A percentile compares a stretch with the other conserved stretches of the same genome.
phyloP scores from a whole-genome alignment of 805 yeast species.

The Saccharomyces eubayanus region DNA sequence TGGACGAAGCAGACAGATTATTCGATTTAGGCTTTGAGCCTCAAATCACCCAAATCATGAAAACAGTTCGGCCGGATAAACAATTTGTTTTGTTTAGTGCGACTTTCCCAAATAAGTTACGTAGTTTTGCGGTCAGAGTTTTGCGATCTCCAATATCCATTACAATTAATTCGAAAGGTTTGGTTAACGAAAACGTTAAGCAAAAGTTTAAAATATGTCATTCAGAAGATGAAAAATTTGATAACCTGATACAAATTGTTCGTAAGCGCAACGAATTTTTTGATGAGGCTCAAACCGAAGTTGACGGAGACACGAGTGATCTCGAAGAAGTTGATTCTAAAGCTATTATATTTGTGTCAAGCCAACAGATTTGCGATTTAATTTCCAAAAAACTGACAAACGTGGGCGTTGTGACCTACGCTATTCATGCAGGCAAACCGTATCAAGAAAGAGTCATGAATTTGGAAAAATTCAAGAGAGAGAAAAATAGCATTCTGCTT shows the following conservation, averaged over 20 bases:
- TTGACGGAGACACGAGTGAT: constrained; percentile 18
- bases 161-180: constrained; percentile 68
- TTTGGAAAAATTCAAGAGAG: constrained; percentile 57
- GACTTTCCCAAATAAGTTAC: constrained; percentile 80
- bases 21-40: constrained; percentile 97
- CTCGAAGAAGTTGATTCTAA: constrained; percentile 35
- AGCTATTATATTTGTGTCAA: constrained; percentile 74
- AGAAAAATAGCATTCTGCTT: constrained; percentile 54
- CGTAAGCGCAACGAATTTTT: constrained; percentile 28
- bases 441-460: constrained; percentile 74
- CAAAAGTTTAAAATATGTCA: constrained; percentile 61
- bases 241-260: constrained; percentile 45
- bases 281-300: neutral
- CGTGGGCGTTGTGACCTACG: constrained; percentile 47
- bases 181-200: constrained; percentile 70
- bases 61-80: constrained; percentile 71
- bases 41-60: constrained; percentile 73
- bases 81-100: constrained; percentile 92
- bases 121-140: constrained; percentile 58
- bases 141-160: constrained; percentile 63
- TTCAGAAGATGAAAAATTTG: constrained; percentile 48
- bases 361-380: constrained; percentile 79
- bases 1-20: constrained; percentile 95
- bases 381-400: constrained; percentile 42
- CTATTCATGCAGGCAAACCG: constrained; percentile 89